Evolutionary conservation across 1,139 yeast species (phyloP).

Genomic region (Kodamaea suecica): DNA sequence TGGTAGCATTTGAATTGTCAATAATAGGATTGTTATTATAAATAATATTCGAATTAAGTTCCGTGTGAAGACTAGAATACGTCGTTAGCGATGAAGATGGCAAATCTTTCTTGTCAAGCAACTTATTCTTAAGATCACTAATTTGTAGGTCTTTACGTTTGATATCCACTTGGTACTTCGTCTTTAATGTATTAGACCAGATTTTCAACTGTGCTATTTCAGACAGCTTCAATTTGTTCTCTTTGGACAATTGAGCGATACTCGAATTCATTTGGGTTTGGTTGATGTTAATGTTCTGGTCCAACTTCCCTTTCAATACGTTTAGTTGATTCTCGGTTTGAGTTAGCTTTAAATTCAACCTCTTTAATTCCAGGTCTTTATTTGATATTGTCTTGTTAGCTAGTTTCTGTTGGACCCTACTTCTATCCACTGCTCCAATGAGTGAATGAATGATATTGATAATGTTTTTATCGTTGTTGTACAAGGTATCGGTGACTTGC

Average conservation of each 20-base stretch:
- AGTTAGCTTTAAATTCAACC: conserved; percentile 21
- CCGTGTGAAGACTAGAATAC: conserved; percentile 22
- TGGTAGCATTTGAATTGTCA: conserved; percentile 21
- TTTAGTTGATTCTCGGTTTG: conserved; percentile 16
- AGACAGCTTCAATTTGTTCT: conserved; percentile 29
- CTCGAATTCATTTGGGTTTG: conserved; percentile 17
- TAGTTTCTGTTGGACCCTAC: conserved; percentile 32
- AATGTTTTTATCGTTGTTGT: conserved; percentile 41
- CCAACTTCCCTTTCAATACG: conserved; percentile 17
- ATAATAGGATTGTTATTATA: conserved; percentile 35
- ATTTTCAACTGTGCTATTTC: conserved; percentile 30
- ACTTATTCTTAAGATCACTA: conserved; percentile 36
- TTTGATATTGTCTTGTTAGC: conserved; percentile 30
- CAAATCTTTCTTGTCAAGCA: conserved; percentile 35
- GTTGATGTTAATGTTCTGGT: conserved; percentile 13
- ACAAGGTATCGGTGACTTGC: conserved; percentile 29
- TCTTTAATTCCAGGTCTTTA: conserved; percentile 31
- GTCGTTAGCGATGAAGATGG: conserved; percentile 27
- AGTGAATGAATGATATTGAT: conserved; percentile 44
- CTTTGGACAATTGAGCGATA: conserved; percentile 19
- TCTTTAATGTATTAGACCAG: conserved; percentile 31
- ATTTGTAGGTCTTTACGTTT: conserved; percentile 37
- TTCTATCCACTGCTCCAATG: conserved; percentile 38
- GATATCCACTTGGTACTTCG: conserved; percentile 41
- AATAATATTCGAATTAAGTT: conserved; percentile 26